Percentiles rank a stretch among this genome's conserved stretches.
Evolutionary conservation across 371 early-diverging fungal genomes (phyloP).

Genomic region (Mucor racemosus): DNA sequence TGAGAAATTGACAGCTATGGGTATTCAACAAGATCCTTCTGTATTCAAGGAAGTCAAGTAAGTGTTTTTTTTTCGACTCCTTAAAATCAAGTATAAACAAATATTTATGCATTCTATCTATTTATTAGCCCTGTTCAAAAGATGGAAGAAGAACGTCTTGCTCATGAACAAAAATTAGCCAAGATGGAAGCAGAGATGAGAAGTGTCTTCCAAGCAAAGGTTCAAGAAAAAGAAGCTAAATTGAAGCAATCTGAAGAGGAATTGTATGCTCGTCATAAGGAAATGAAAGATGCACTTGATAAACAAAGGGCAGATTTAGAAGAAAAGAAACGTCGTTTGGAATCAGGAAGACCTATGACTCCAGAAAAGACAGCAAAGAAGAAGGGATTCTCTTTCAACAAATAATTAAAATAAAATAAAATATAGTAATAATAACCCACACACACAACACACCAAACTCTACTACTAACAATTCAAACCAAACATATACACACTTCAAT

Average conservation of each 20-base stretch:
- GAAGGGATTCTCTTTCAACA: conserved; percentile 78
- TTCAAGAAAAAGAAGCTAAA: conserved; percentile 95
- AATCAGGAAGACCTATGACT: conserved; percentile 82
- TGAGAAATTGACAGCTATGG: conserved; percentile 82
- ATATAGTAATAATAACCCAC: no score
- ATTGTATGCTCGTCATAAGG: conserved; percentile 92
- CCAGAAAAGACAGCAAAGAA: conserved; percentile 75
- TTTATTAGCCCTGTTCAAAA: conserved; percentile 76
- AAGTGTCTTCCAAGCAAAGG: conserved; percentile 97
- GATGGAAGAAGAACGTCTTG: conserved; percentile 88
- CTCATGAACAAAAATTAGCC: conserved; percentile 92
- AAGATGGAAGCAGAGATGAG: conserved; percentile 99
- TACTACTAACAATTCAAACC: no score
- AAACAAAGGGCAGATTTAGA: conserved; percentile 91
- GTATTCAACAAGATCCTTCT: conserved; percentile 77
- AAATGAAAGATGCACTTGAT: conserved; percentile 95
- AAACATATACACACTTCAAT: no score
- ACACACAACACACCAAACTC: no score
- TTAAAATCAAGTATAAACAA: neutral
- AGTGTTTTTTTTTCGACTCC: neutral
- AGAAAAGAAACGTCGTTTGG: conserved; percentile 89
- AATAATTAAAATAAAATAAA: conserved; percentile 30
- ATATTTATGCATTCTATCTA: neutral
- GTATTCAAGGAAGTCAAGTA: conserved; percentile 84
- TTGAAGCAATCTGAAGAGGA: conserved; percentile 95